A percentile compares a stretch with the other conserved stretches of the same genome.
These are phyloP conservation scores for Mycena rebaudengoi DNA, from an alignment of 768 basidiomycete species.

Conservation along the genomic window DNA sequence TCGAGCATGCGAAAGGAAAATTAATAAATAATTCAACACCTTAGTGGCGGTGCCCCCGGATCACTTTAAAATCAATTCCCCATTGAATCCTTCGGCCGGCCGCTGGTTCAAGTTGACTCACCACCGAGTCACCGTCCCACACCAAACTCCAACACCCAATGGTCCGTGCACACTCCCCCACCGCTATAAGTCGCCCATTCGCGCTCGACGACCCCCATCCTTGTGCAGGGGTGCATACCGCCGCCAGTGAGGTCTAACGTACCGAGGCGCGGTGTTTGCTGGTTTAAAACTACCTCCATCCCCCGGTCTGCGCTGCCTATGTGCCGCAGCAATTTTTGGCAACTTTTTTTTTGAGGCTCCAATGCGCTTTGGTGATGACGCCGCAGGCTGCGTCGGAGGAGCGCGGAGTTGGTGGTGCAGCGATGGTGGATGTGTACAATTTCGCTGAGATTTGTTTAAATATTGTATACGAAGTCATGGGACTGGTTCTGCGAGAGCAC, in stretches of 20 bases:
- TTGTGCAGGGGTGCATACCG: conserved; percentile 15
- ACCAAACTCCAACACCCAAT: neutral
- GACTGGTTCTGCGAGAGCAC: too few relatives aligned
- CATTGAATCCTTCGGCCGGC: too few relatives aligned
- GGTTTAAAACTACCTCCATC: conserved; percentile 12
- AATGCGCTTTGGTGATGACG: conserved; percentile 8
- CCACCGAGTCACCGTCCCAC: neutral
- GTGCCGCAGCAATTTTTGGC: conserved; percentile 13
- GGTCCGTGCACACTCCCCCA: neutral
- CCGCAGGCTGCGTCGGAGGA: neutral
- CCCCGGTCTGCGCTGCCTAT: conserved; percentile 9
- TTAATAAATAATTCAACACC: too few relatives aligned
- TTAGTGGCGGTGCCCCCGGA: too few relatives aligned
- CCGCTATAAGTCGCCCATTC: neutral
- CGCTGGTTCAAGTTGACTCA: neutral
- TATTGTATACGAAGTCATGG: too few relatives aligned
- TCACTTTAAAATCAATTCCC: too few relatives aligned
- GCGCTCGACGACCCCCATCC: neutral
- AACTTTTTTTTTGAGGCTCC: neutral
- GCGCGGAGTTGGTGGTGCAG: too few relatives aligned
- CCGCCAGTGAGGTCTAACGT: conserved; percentile 15
- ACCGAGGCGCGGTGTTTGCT: conserved; percentile 16
- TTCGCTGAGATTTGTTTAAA: too few relatives aligned
- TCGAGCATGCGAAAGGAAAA: too few relatives aligned
- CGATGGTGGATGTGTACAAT: too few relatives aligned